Evolutionary conservation across 805 yeast genomes (phyloP), one percentile per base, ranked within the genome.

Genomic region (Tetrapisispora namnaoensis): DNA sequence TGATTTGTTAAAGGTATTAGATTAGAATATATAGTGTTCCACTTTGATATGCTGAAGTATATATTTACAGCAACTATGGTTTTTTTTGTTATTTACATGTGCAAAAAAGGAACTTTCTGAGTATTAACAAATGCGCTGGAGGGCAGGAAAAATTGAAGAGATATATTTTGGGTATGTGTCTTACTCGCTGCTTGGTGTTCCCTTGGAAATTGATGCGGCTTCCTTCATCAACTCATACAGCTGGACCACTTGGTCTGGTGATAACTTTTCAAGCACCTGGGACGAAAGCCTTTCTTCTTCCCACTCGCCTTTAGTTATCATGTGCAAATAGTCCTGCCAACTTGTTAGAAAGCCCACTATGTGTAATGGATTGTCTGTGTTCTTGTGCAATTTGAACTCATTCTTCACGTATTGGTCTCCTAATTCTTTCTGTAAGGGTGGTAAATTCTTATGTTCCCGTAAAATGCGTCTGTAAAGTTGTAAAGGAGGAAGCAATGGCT

Each of bases 261-360:
- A 79, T 90, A 93, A 79, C 63, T 86, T 86, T 45, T 82, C 86
- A 53, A 93, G 70, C 47, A 83, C 82, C 34, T 72, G 73, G 53
- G 77, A 70, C 20, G 82, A 81, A 61, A 93, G 69, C 53, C 74
- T 70, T 41, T 79, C 82, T 45, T 75, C 78, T 57, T 71, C 67
- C 93, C 91, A 85, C 44, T 72, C 70, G 13, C 78, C 84, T 36
- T 75, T 78, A 28, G 78, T 75, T 22, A 86, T 75, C 63, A 71
- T 69, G 13, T 73, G 69, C 52, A 85, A 71, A 58, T 86, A 86
- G 52, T 83, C 91, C 66, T 93, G 99, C 99, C 99, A 93, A 51
- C 87, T 83, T 1, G 95, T 80, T 52, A 93, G 72, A 58, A 93
- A 93, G 11, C 97, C 99, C 11, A 93, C 89, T 34, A 93, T 88